A percentile compares a stretch with the other conserved stretches of the same genome.
Conservation (phyloP, 352 stramenopile species). For the Globisporangium ultimum region DNA sequence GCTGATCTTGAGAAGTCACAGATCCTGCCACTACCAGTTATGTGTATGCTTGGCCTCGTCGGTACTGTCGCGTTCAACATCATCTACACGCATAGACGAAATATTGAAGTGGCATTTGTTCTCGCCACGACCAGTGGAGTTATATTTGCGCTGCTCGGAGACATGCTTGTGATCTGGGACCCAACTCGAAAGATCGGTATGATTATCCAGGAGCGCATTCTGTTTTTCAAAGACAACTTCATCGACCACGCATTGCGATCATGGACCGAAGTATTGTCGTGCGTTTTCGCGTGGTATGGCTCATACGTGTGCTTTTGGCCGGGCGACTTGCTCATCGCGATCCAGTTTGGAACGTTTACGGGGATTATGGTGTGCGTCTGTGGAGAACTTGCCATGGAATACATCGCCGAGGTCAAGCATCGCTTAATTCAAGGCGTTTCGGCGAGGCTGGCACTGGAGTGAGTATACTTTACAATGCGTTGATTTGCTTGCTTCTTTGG, state of each 20-base stretch:
- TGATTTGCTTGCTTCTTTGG: neutral
- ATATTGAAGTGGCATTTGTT: conserved; percentile 80
- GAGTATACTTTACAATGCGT: conserved; percentile 14
- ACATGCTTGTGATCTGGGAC: conserved; percentile 87
- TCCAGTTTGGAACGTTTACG: conserved; percentile 72
- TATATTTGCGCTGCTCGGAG: conserved; percentile 68
- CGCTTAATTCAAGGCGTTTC: conserved; percentile 52
- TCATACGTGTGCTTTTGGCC: conserved; percentile 74
- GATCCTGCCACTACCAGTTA: conserved; percentile 79
- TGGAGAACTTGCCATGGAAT: conserved; percentile 64
- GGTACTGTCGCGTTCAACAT: conserved; percentile 84
- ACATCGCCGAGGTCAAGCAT: conserved; percentile 57
- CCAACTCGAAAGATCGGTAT: conserved; percentile 74
- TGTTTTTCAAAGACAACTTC: conserved; percentile 63
- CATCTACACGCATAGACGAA: conserved; percentile 81
- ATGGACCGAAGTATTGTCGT: conserved; percentile 53
- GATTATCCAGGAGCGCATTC: conserved; percentile 73
- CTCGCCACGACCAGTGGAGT: conserved; percentile 75
- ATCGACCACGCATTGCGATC: conserved; percentile 48
- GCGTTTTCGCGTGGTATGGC: conserved; percentile 50
- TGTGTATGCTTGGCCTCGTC: conserved; percentile 69
- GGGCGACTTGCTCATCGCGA: conserved; percentile 61
- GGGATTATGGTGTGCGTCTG: conserved; percentile 71
- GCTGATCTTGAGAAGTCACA: conserved; percentile 52
- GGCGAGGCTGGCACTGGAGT: conserved; percentile 41